Evolutionary conservation across 2,329 filamentous ascomycete species (phyloP).

Genomic region (Aspergillus versicolor): DNA sequence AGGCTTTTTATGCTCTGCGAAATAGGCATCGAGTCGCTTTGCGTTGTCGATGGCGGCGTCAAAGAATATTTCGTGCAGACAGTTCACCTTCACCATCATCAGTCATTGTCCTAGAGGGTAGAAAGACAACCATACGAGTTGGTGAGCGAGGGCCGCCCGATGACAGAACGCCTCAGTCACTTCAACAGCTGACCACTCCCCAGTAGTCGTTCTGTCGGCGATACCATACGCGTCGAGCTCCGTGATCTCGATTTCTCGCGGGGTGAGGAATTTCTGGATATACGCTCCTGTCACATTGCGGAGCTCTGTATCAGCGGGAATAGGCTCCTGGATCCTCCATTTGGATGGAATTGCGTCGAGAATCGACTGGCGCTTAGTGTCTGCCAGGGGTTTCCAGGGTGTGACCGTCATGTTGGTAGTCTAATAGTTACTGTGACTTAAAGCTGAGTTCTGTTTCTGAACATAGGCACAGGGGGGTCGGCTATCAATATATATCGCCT

Average conservation of each 20-base stretch:
- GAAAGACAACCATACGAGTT: constrained; percentile 45
- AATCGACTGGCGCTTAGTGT: constrained; percentile 55
- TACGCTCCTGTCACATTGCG: constrained; percentile 58
- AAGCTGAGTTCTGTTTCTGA: neutral
- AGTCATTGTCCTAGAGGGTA: neutral
- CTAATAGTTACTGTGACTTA: neutral
- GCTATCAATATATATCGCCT: neutral
- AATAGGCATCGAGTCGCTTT: constrained; percentile 49
- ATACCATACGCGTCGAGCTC: constrained; percentile 60
- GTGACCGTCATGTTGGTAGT: constrained; percentile 17
- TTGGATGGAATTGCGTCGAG: constrained; percentile 55
- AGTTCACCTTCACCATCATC: constrained; percentile 37
- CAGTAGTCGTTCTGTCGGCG: constrained; percentile 53
- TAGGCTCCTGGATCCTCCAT: constrained; percentile 51
- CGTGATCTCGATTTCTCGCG: constrained; percentile 60
- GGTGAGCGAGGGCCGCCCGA: constrained; percentile 58
- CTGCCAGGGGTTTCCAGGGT: constrained; percentile 52
- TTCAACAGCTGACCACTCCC: constrained; percentile 57
- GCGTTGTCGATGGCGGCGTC: constrained; percentile 52
- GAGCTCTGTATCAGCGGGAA: constrained; percentile 53
- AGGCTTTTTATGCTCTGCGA: constrained; percentile 41
- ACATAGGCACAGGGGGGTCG: neutral
- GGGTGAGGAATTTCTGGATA: constrained; percentile 55
- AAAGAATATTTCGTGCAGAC: constrained; percentile 57
- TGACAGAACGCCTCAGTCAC: constrained; percentile 59